A percentile compares a stretch with the other conserved stretches of the same genome.
These are phyloP conservation scores for Lentinus tigrinus DNA, from an alignment of 768 basidiomycete species.

Conservation along the genomic window DNA sequence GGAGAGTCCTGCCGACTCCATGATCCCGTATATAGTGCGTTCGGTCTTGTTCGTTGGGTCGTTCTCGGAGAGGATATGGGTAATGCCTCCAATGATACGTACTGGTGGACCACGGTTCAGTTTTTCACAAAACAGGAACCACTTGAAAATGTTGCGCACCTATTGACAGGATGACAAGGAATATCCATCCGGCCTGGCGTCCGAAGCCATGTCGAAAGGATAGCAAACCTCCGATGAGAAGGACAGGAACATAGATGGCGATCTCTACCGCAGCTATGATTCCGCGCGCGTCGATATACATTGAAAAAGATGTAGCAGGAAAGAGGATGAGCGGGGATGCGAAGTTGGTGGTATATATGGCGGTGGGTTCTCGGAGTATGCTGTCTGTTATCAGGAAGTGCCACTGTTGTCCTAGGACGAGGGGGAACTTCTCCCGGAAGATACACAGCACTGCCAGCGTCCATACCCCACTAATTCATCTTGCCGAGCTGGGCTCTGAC, in stretches of 20 bases:
- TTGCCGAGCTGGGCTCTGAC: neutral
- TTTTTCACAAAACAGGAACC: neutral
- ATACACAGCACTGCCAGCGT: neutral
- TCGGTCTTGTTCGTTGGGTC: slow-evolving; percentile 41
- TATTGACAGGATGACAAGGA: slow-evolving; percentile 58
- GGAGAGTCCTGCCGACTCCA: slow-evolving; percentile 39
- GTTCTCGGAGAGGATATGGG: slow-evolving; percentile 56
- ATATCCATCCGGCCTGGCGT: slow-evolving; percentile 66
- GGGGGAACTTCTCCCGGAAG: neutral
- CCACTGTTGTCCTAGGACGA: no score
- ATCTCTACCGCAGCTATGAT: slow-evolving; percentile 61
- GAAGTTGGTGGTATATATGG: neutral
- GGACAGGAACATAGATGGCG: slow-evolving; percentile 58
- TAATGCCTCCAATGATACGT: slow-evolving; percentile 54
- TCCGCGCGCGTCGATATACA: slow-evolving; percentile 41
- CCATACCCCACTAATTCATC: neutral
- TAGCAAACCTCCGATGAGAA: slow-evolving; percentile 44
- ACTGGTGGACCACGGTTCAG: slow-evolving; percentile 33
- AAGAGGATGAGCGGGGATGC: neutral
- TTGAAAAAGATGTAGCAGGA: neutral
- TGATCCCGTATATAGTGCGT: slow-evolving; percentile 50
- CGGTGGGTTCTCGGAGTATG: no score
- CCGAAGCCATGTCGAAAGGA: slow-evolving; percentile 54
- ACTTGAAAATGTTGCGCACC: slow-evolving; percentile 29
- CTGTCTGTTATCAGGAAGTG: no score